Percentiles rank a stretch among this genome's conserved stretches.
These are phyloP conservation scores for Boletales sp. DNA, from an alignment of 768 basidiomycete genomes.

Conservation along the genomic window DNA sequence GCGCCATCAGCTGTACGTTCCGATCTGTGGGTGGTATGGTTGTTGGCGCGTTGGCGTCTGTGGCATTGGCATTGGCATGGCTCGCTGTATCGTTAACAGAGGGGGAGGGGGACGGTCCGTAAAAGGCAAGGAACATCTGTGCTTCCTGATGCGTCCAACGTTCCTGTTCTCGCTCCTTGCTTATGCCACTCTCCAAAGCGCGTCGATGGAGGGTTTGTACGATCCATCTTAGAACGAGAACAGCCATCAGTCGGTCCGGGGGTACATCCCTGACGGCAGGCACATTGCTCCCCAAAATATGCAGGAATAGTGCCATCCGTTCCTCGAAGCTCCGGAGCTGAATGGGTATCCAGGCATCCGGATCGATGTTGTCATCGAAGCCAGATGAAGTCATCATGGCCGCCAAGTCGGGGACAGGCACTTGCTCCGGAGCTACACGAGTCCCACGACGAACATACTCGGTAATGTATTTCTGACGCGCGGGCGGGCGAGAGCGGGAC, in stretches of 20 bases:
- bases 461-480: slow-evolving; percentile 27
- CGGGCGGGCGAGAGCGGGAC: slow-evolving; percentile 18
- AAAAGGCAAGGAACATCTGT: slow-evolving; percentile 53
- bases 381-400: slow-evolving; percentile 43
- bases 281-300: slow-evolving; percentile 52
- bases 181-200: slow-evolving; percentile 44
- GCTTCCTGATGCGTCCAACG: slow-evolving; percentile 68
- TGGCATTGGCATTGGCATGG: slow-evolving; percentile 20
- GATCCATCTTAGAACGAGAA: slow-evolving; percentile 64
- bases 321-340: slow-evolving; percentile 47
- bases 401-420: slow-evolving; percentile 48
- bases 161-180: slow-evolving; percentile 60
- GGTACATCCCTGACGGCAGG: slow-evolving; percentile 45
- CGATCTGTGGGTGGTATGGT: slow-evolving; percentile 45
- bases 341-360: slow-evolving; percentile 38
- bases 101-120: slow-evolving; percentile 21
- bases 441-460: slow-evolving; percentile 73
- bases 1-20: slow-evolving; percentile 66
- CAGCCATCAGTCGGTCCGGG: slow-evolving; percentile 43
- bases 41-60: slow-evolving; percentile 4
- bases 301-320: slow-evolving; percentile 54
- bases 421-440: slow-evolving; percentile 55
- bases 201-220: slow-evolving; percentile 47
- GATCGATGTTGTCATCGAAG: slow-evolving; percentile 19
- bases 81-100: slow-evolving; percentile 9